Conservation (phyloP, 192 early-diverging fungal species). For the Diversispora epigaea region DNA sequence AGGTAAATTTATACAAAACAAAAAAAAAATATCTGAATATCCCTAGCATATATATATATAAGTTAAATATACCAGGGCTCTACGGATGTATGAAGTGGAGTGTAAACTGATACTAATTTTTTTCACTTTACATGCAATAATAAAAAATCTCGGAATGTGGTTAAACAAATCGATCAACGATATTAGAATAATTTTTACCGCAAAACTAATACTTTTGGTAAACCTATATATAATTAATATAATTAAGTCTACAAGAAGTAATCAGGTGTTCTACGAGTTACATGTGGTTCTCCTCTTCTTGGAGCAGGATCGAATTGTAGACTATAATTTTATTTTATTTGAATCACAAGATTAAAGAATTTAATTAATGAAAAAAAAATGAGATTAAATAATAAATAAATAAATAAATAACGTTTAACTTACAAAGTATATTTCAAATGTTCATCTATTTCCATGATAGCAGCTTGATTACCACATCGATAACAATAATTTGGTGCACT, state of each 20-base stretch:
- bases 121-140: conserved; percentile 14
- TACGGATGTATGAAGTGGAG: too few species aligned
- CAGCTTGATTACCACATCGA: conserved; percentile 99
- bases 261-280: conserved; percentile 96
- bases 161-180: conserved; percentile 21
- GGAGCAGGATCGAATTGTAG: conserved; percentile 95
- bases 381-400: not conserved
- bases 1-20: too few species aligned
- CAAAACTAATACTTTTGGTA: not conserved
- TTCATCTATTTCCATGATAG: conserved; percentile 99
- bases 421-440: conserved; percentile 99
- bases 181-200: not conserved
- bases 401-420: conserved; percentile 28
- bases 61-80: too few species aligned
- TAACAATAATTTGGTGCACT: conserved; percentile 99
- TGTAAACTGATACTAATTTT: not conserved
- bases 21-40: too few species aligned
- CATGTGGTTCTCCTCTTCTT: conserved; percentile 91
- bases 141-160: not conserved
- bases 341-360: conserved; percentile 6
- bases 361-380: not conserved
- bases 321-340: conserved; percentile 35
- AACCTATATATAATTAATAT: not conserved
- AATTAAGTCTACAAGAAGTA: conserved; percentile 83
- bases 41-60: too few species aligned